These are phyloP conservation scores for Cyclotella cryptica DNA, from an alignment of 108 stramenopile genomes.

Conservation along the genomic window DNA sequence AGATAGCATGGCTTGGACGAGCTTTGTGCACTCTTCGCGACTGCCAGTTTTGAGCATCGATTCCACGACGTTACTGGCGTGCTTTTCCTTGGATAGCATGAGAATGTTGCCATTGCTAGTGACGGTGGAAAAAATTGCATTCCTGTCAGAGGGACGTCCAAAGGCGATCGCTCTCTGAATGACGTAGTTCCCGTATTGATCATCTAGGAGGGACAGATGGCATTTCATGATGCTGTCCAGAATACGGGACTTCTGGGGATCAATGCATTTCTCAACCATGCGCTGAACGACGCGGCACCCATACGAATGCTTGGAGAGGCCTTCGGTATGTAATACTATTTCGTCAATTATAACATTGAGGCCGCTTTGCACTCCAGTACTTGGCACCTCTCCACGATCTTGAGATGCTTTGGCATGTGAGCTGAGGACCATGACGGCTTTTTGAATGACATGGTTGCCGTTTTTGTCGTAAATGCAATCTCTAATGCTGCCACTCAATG, in stretches of 20 bases:
- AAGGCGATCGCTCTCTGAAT: conserved; percentile 84
- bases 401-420: conserved; percentile 44
- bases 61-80: conserved; percentile 97
- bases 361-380: conserved; percentile 52
- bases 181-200: conserved; percentile 90
- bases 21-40: conserved; percentile 60
- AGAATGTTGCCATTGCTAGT: conserved; percentile 70
- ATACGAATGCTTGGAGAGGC: conserved; percentile 88
- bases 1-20: conserved; percentile 69
- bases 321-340: conserved; percentile 70
- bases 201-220: conserved; percentile 62
- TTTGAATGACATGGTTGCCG: conserved; percentile 95
- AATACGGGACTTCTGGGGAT: conserved; percentile 59
- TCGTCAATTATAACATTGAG: conserved; percentile 90
- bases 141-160: conserved; percentile 72
- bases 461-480: conserved; percentile 92
- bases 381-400: conserved; percentile 35
- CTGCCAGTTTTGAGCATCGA: conserved; percentile 90
- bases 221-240: conserved; percentile 60
- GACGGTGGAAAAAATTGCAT: conserved; percentile 67
- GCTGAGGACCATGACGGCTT: conserved; percentile 83
- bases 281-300: conserved; percentile 94
- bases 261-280: conserved; percentile 90
- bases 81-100: conserved; percentile 89
- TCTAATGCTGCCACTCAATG: conserved; percentile 83